These are phyloP conservation scores for Yamadazyma sp. DNA, from an alignment of 1,139 yeast species.

Conservation along the genomic window DNA sequence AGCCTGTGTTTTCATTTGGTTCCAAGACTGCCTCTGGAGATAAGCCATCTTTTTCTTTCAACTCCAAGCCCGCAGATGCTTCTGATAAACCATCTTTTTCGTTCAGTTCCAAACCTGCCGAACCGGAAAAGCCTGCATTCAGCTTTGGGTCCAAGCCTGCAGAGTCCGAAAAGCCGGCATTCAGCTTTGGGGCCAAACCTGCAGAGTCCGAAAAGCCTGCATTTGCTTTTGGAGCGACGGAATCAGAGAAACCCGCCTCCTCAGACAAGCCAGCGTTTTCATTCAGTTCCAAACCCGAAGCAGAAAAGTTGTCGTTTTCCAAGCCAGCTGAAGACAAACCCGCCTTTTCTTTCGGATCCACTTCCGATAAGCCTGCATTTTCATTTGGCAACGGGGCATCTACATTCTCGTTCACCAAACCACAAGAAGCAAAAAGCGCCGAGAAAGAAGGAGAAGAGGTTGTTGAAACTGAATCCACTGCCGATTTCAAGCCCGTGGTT, in stretches of 20 bases:
- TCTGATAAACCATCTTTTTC: slow-evolving; percentile 17
- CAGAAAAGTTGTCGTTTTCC: slow-evolving; percentile 5
- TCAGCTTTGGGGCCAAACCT: slow-evolving; percentile 20
- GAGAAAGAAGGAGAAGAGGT: slow-evolving; percentile 2
- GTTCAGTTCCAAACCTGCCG: slow-evolving; percentile 13
- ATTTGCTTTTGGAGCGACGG: not conserved
- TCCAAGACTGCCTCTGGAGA: slow-evolving; percentile 10
- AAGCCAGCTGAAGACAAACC: slow-evolving; percentile 9
- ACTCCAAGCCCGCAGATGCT: slow-evolving; percentile 6
- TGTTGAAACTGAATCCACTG: slow-evolving; percentile 7
- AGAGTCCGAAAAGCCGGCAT: slow-evolving; percentile 21
- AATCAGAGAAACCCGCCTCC: slow-evolving; percentile 18
- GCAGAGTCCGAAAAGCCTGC: slow-evolving; percentile 2
- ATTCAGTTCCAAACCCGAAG: slow-evolving; percentile 14
- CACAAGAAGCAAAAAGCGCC: not conserved
- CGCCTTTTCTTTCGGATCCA: slow-evolving; percentile 18
- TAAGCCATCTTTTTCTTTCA: slow-evolving; percentile 19
- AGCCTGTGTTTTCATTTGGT: slow-evolving; percentile 26
- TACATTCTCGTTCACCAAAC: slow-evolving; percentile 4
- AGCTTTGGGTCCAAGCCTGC: slow-evolving; percentile 14
- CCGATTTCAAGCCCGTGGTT: slow-evolving; percentile 44
- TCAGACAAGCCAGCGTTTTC: slow-evolving; percentile 19
- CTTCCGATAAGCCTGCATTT: slow-evolving; percentile 8
- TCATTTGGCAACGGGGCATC: slow-evolving; percentile 11
- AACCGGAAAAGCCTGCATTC: slow-evolving; percentile 16